These are phyloP conservation scores for Tricholoma terreum DNA, from an alignment of 768 basidiomycete genomes.

Conservation along the genomic window DNA sequence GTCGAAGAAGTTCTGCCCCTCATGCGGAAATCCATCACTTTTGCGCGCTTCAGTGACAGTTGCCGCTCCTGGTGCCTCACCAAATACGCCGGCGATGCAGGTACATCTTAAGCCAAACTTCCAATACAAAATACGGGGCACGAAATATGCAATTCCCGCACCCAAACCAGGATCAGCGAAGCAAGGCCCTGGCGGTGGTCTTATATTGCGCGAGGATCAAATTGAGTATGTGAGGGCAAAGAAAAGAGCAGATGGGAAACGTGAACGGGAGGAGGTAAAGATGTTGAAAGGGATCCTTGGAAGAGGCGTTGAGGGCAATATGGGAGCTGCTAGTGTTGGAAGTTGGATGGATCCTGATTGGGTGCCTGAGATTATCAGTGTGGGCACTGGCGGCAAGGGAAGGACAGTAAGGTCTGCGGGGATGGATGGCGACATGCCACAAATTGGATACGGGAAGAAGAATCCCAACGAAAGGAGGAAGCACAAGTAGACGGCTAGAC, in stretches of 20 bases:
- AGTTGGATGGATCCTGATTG: conserved; percentile 97
- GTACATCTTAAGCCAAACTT: conserved; percentile 96
- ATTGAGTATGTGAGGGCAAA: conserved; percentile 81
- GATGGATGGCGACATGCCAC: conserved; percentile 70
- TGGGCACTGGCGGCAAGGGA: conserved; percentile 69
- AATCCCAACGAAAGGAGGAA: conserved; percentile 85
- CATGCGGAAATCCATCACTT: conserved; percentile 91
- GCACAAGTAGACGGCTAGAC: conserved; percentile 42
- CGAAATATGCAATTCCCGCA: conserved; percentile 87
- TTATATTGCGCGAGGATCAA: conserved; percentile 94
- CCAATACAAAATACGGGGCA: conserved; percentile 89
- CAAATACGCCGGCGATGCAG: conserved; percentile 68
- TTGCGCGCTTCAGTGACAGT: conserved; percentile 90
- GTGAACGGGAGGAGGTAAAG: conserved; percentile 73
- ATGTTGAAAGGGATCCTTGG: conserved; percentile 63
- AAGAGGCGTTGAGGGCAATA: conserved; percentile 43
- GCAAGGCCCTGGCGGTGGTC: conserved; percentile 72
- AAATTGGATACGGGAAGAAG: conserved; percentile 81
- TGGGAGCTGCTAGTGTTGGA: conserved; percentile 52
- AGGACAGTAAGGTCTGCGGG: conserved; percentile 46
- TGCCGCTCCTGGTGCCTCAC: conserved; percentile 56
- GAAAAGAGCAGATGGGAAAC: conserved; percentile 68
- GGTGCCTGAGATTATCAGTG: conserved; percentile 76
- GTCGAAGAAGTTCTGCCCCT: conserved; percentile 94
- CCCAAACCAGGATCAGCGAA: conserved; percentile 90